Base-by-base conservation (phyloP, 2,329 filamentous ascomycete genomes). In the Aspergillus uvarum region DNA sequence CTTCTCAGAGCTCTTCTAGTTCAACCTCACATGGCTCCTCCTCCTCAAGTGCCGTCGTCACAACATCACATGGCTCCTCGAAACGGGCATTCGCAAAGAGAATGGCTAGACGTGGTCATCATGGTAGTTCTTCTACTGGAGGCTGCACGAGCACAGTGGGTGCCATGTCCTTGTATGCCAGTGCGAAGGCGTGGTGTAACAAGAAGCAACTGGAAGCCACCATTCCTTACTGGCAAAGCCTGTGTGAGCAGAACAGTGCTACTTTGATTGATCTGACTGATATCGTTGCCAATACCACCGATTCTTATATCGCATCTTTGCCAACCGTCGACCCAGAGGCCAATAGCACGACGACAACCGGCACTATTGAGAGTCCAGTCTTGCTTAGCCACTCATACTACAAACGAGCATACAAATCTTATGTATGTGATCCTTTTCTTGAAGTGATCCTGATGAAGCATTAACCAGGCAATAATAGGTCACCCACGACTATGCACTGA, bases 401-500 rank as follows among this genome's bases (percentile, higher is more conserved):
- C 35, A 56, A 59, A 26, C 51, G 58, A 6, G 58, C 58, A 6
- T 51, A 59, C 48, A 59, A 59, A 32, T 51, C 51, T 44, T 59
- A 56, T 19, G 58, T 59, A 29, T 11, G 44, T 24, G 22, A 22
- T 22, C 22, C 22, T 22, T 50, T 44, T 22, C 42, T 10, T 49
- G 12, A 21, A 21, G 26, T 5, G 24, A n/a, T 32, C 32, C 22
- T 44, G 29, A 14, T 29, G 14, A 21, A 16, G 5, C 3, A 19
- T n/a, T 26, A 14, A 57, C 22, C 32, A 50, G 8, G 31, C 1
- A n/a, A 6, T 4, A 1, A 31, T 24, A 65, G 63, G 59, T 65
- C n/a, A 59, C 59, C 7, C 61, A 63, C 35, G 63, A 61, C 22
- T 61, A 53, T 32, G 61, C 56, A 4, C 55, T 61, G 5, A 19